phyloP scores from a whole-genome alignment of 352 stramenopile genomes.

The Phytophthora multivora region DNA sequence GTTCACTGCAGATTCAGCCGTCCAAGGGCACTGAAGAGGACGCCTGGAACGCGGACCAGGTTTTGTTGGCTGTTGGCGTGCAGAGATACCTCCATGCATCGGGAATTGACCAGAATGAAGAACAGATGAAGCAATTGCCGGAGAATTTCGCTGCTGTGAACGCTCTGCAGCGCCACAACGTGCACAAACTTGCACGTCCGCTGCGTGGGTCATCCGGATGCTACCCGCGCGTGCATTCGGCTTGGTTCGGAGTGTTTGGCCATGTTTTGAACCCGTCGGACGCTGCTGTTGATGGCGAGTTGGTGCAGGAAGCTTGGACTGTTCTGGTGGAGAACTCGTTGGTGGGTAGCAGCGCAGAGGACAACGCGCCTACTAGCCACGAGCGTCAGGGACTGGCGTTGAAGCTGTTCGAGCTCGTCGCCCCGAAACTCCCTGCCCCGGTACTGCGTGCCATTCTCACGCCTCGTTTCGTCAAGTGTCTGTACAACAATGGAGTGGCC shows the following conservation, averaged over 20 bases:
- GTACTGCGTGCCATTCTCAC: slow-evolving; percentile 71
- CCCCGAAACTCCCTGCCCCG: slow-evolving; percentile 51
- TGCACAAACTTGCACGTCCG: slow-evolving; percentile 65
- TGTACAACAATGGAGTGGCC: slow-evolving; percentile 82
- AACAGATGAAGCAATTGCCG: slow-evolving; percentile 41
- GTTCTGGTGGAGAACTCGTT: slow-evolving; percentile 85
- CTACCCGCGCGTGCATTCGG: slow-evolving; percentile 82
- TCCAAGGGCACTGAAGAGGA: slow-evolving; percentile 39
- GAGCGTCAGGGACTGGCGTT: slow-evolving; percentile 78
- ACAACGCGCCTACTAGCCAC: slow-evolving; percentile 57
- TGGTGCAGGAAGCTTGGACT: slow-evolving; percentile 80
- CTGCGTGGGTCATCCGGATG: slow-evolving; percentile 68
- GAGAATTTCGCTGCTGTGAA: slow-evolving; percentile 44
- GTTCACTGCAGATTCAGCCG: slow-evolving; percentile 36
- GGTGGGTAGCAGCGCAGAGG: slow-evolving; percentile 35
- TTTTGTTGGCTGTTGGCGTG: slow-evolving; percentile 74
- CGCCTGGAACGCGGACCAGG: slow-evolving; percentile 77
- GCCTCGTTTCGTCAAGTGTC: slow-evolving; percentile 78
- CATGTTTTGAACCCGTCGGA: slow-evolving; percentile 62
- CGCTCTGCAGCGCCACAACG: slow-evolving; percentile 62
- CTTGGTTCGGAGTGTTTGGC: slow-evolving; percentile 79
- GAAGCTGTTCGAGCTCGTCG: slow-evolving; percentile 84
- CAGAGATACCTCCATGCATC: slow-evolving; percentile 67
- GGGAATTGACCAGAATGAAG: slow-evolving; percentile 38
- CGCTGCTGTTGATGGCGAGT: slow-evolving; percentile 58